Evolutionary conservation across 2,329 filamentous ascomycete genomes (phyloP), one percentile per base, ranked within the genome.

Genomic region (Pseudonectria buxi): DNA sequence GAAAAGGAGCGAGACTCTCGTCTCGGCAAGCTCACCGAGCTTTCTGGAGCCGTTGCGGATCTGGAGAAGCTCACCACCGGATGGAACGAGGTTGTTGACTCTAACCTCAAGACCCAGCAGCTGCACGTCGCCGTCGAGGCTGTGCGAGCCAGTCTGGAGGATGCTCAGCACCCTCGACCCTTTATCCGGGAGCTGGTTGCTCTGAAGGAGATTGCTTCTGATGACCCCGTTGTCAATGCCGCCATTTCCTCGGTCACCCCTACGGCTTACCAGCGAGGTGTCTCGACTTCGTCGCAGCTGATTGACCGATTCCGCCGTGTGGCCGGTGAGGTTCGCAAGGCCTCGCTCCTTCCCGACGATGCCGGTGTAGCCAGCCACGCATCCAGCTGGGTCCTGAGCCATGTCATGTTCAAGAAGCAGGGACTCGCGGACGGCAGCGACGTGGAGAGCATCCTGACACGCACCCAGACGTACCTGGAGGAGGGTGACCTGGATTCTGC

Each of bases 201-300:
- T 4, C 76, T 98, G 36, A 95, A 95, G 67, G 88, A 95, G 62
- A 86, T 95, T 49, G 86, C 87, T 4, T 74, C 76, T 22, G 83
- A 87, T 33, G 86, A 95, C 58, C 69, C 85, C 1, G 83, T 96
- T 6, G 87, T 98, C 41, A 82, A 87, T 50, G 90, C 90, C 4
- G 92, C 92, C 40, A 94, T 98, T 53, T 84, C 86, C n/a, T 94
- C 88, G 22, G 94, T 98, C 63, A 94, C 94, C 69, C 92, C 92
- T 3, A 70, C 76, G 10, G 87, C 92, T 14, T 98, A 98, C 69
- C 92, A 96, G 66, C 83, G 83, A 37, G 92, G 92, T 40, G 81
- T 98, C 39, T 80, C 88, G 15, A 87, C 84, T 11, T 71, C 85
- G 0, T 74, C 88, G 14, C 86, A 94, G 61, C 78, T 98, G 24